Evolutionary conservation across 352 stramenopile species (phyloP).

Genomic region (Thalassiosira oceanica): DNA sequence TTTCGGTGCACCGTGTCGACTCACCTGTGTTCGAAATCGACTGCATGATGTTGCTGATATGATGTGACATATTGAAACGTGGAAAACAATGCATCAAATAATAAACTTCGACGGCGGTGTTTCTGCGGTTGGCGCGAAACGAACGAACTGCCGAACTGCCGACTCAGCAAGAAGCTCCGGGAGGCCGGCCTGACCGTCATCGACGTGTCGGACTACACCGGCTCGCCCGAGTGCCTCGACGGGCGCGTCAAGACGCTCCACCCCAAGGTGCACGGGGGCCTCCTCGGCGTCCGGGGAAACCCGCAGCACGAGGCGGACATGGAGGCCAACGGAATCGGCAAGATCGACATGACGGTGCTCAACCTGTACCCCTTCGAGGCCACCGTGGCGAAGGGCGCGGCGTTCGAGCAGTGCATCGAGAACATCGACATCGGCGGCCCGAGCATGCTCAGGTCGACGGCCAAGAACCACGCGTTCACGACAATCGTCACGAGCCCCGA

Average conservation of each 20-base stretch:
- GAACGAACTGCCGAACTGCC: too few relatives aligned
- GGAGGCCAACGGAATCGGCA: conserved; percentile 91
- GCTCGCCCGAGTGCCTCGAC: conserved; percentile 97
- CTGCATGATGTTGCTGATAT: too few relatives aligned
- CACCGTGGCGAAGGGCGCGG: conserved; percentile 88
- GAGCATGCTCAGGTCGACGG: conserved; percentile 97
- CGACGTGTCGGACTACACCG: conserved; percentile 97
- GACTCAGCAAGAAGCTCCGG: conserved; percentile 91
- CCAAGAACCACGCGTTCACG: conserved; percentile 98
- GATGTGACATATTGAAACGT: too few relatives aligned
- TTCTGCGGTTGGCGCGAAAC: too few relatives aligned
- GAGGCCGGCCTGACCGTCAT: conserved; percentile 92
- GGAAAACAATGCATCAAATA: too few relatives aligned
- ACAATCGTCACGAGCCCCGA: conserved; percentile 94
- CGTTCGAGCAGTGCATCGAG: conserved; percentile 99
- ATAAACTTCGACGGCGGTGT: too few relatives aligned
- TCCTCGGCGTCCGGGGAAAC: conserved; percentile 97
- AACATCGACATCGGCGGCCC: conserved; percentile 99
- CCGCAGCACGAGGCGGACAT: conserved; percentile 95
- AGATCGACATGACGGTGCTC: conserved; percentile 99
- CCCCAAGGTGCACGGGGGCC: conserved; percentile 97
- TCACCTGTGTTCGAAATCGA: too few relatives aligned
- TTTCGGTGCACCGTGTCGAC: too few relatives aligned
- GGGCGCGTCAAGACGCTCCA: conserved; percentile 99
- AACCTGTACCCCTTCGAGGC: conserved; percentile 99